Conservation (phyloP, 768 basidiomycete genomes). For the Termitomyces sp. region DNA sequence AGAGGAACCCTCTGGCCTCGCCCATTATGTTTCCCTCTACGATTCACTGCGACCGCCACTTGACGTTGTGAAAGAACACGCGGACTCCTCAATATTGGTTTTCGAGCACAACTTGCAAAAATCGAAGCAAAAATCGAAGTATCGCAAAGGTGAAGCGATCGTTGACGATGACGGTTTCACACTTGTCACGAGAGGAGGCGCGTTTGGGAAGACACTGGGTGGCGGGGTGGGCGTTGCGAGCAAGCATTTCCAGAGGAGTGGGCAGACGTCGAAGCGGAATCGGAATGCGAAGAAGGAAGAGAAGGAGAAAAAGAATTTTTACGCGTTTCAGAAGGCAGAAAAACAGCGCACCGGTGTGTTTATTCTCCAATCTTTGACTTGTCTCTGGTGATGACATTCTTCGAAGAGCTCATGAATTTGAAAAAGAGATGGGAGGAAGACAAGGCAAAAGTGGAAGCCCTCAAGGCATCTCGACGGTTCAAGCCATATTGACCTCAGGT, state of each 20-base stretch:
- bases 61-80: conserved; percentile 69
- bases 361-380: conserved; percentile 2
- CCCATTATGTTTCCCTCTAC: conserved; percentile 68
- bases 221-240: conserved; percentile 67
- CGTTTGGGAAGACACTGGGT: conserved; percentile 84
- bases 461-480: conserved; percentile 78
- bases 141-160: conserved; percentile 80
- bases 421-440: conserved; percentile 86
- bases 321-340: conserved; percentile 89
- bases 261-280: conserved; percentile 44
- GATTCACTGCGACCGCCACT: conserved; percentile 72
- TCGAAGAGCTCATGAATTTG: conserved; percentile 66
- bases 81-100: conserved; percentile 71
- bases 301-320: conserved; percentile 76
- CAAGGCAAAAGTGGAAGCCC: conserved; percentile 77
- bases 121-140: conserved; percentile 58
- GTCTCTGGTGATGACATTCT: not conserved
- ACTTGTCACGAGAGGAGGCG: conserved; percentile 88
- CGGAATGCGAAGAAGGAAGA: conserved; percentile 51
- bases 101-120: conserved; percentile 73
- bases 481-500: conserved; percentile 71
- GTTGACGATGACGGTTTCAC: conserved; percentile 96
- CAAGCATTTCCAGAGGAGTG: conserved; percentile 63
- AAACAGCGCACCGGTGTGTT: conserved; percentile 76
- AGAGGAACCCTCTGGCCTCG: conserved; percentile 63